Evolutionary conservation across 768 basidiomycete genomes (phyloP).

Genomic region (Pholiota microspora): DNA sequence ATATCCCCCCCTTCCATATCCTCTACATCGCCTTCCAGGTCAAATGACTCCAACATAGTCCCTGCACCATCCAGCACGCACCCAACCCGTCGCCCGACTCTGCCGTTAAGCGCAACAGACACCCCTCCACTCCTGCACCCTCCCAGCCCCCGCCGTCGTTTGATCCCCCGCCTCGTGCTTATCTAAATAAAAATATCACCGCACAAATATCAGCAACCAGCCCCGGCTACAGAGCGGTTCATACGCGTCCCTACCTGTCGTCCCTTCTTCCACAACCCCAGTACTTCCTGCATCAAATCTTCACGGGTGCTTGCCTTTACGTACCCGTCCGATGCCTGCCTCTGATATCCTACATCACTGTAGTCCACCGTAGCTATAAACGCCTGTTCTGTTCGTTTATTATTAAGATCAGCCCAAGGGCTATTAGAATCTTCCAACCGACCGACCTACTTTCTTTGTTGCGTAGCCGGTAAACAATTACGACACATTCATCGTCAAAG

Average conservation of each 20-base stretch:
- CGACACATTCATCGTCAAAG: slow-evolving; percentile 72
- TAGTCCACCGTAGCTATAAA: slow-evolving; percentile 67
- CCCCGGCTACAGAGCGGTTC: slow-evolving; percentile 21
- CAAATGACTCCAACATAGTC: slow-evolving; percentile 65
- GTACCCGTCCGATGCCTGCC: slow-evolving; percentile 44
- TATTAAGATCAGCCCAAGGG: slow-evolving; percentile 34
- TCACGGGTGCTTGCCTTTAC: slow-evolving; percentile 57
- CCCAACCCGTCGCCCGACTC: slow-evolving; percentile 69
- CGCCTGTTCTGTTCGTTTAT: slow-evolving; percentile 40
- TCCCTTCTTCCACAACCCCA: slow-evolving; percentile 57
- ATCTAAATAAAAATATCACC: slow-evolving; percentile 42
- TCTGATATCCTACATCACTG: slow-evolving; percentile 57
- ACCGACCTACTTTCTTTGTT: slow-evolving; percentile 46
- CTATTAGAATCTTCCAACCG: slow-evolving; percentile 20
- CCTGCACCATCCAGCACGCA: slow-evolving; percentile 71
- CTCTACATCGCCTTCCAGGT: slow-evolving; percentile 72
- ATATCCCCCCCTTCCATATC: slow-evolving; percentile 37
- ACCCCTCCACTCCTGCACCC: slow-evolving; percentile 51
- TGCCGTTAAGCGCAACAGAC: slow-evolving; percentile 71
- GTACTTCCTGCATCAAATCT: slow-evolving; percentile 60
- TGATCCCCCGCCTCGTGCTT: slow-evolving; percentile 49
- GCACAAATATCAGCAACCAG: slow-evolving; percentile 24
- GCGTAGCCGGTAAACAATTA: slow-evolving; percentile 59
- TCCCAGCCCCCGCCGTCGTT: slow-evolving; percentile 52
- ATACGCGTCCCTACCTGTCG: slow-evolving; percentile 53